Evolutionary conservation across 2,329 filamentous ascomycete genomes (phyloP), one percentile per base, ranked within the genome.

Genomic region (Nothophoma quercina): DNA sequence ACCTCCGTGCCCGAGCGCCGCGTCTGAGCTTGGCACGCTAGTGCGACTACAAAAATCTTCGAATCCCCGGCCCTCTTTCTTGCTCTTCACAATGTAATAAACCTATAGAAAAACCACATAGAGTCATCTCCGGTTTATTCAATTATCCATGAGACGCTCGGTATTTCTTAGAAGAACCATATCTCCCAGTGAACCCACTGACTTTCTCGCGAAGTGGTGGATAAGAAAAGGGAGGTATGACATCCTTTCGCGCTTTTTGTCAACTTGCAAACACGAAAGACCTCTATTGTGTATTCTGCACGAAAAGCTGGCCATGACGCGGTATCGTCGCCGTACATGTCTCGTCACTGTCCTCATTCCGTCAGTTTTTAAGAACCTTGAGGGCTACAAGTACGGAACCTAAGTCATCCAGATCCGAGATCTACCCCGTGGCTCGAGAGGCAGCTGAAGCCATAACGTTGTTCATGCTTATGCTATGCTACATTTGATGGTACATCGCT

Each of bases 91-190:
- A 93, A 90, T 91, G 87, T 91, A 86, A 85, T 74, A 56, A 51
- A 58, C 42, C 40, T 26, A 38, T 64, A 66, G 91, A 88, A 89
- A 88, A 89, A 88, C 86, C 28, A 23, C 90, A 90, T 98, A 98
- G 95, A 99, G 95, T 99, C 95, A 96, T 93, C 93, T 89, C 89
- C 87, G 86, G 90, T 86, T 89, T 86, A 54, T 69, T 93, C 90
- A 91, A 84, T 98, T 85, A 89, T 91, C 92, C 87, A 90, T 91
- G 81, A 90, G 93, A 93, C 91, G 95, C 95, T 99, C 92, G 93
- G 88, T 91, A 92, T 90, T 90, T 89, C 93, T 89, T 91, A 96
- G 90, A 89, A 74, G 81, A 85, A 80, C 48, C 77, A 77, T 79
- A 80, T 82, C 87, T 85, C 86, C 72, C 77, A 67, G 70, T 89